Evolutionary conservation across 768 basidiomycete species (phyloP), one percentile per base, ranked within the genome.

Genomic region (Sarcodon sp.): DNA sequence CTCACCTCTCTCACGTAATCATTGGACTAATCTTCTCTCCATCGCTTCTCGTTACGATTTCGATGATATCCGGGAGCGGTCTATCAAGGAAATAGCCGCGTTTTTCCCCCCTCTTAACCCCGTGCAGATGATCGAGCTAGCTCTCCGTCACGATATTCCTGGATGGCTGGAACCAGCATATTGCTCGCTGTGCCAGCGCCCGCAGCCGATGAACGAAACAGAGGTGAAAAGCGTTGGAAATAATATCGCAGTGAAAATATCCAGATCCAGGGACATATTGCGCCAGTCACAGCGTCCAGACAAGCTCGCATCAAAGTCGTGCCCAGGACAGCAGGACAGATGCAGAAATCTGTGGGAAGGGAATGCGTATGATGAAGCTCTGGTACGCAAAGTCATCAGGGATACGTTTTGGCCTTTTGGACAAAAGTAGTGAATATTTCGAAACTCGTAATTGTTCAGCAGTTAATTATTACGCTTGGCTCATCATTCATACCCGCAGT

Each of bases 151-250:
- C 50, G 58, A 64, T 45, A 60, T 73, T 21, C 56, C 56, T 11
- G 53, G 60, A 39, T 74, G 71, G 71, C 60, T 67, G 16, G 49
- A 55, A 7, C 60, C 65, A 1, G 66, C 71, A 13, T 70, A 69
- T 51, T 55, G 55, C 32, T 60, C 60, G 12, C 53, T 73, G 6
- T 68, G 69, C 51, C 47, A 54, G 47, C 60, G 71, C 10, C 36
- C 46, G 1, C 52, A 63, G 12, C 59, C 68, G 21, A 59, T 74
- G 27, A 57, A 55, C 13, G 57, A 59, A 16, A 51, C 59, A 49
- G 66, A 66, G 54, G 60, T 57, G 55, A 54, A 65, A 55, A 59
- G 59, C 55, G 59, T 69, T 33, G 65, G 68, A 38, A 39, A 54
- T 11, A 27, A 15, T 41, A 27, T 41, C 39, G 39, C 39, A 27